Base-by-base conservation (phyloP, 495 filamentous ascomycete species). In the Chaetomium tenue region DNA sequence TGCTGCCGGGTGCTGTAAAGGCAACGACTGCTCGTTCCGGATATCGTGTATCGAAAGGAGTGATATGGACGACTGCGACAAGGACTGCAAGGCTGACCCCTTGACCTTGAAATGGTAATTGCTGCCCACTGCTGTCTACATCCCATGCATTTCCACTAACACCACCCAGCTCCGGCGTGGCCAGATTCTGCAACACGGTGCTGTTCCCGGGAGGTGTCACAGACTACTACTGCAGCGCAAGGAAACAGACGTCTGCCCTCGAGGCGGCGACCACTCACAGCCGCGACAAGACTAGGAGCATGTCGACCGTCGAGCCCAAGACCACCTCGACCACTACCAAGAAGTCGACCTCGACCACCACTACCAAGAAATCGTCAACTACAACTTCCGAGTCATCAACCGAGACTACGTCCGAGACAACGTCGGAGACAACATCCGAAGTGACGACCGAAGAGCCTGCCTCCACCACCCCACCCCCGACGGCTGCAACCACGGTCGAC, bases 61-160 rank as follows among this genome's bases (percentile, higher is more conserved):
- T 22, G 63, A 74, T 18, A 67, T 72, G 28, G 73, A 73, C 55
- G 59, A 66, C 5, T 81, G 78, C 55, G 72, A 77, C 58, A 53
- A 66, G 30, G 70, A 66, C n/a, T 81, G 78, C 62, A 22, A 66
- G 30, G 69, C 65, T 23, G 72, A 81, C 51, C 64, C 67, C 12
- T 68, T 51, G 44, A 81, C 73, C 5, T 59, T 76, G 20, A 79
- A 79, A 60, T 81, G 78, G 78, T 78, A 66, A 58, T 1, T n/a
- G 4, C 44, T 2, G 70, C n/a, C 15, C 13, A 8, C 16, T 6
- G 3, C 13, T 15, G 8, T 37, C 4, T 18, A 56, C 26, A 30
- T 20, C 37, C 8, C 7, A 44, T 22, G 11, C 12, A 26, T 8
- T 37, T 1, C 9, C 11, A 13, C 55, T 58, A 18, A 58, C 55